Base-by-base conservation (phyloP, 129 eudicot species). In the Centaurea solstitialis region DNA sequence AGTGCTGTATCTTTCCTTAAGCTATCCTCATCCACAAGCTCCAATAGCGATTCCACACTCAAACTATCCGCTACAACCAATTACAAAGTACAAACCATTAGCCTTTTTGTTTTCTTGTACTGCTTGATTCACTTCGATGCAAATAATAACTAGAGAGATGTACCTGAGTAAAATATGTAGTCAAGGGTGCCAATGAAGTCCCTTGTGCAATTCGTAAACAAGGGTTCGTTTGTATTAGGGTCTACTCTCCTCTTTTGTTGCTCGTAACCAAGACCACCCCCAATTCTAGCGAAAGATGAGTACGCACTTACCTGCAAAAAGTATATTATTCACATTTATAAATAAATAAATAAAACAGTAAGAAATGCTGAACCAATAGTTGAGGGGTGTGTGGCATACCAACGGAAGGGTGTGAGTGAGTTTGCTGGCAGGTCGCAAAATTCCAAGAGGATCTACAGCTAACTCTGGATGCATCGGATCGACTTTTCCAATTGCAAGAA, bases 121-220 rank as follows among this genome's bases (percentile, higher is more conserved):
- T 66, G 5, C 26, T 21, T 21, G n/a, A 67, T 67, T 22, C 33
- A 81, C n/a, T 23, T 72, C 0, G 0, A 7, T 68, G 6, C 20
- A 39, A 1, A 7, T 28, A 61, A 47, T 24, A 80, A 73, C 20
- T 12, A 33, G n/a, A 24, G 64, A 28, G 7, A 81, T 17, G 68
- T 86, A 92, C 97, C 97, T 39, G 97, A 88, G 77, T 92, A 92
- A 75, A 90, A 92, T 83, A 92, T 92, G 82, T 92, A 92, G 88
- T 92, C 97, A 79, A 77, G 87, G 67, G 94, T 92, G 30, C 97
- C 97, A 75, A 88, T 88, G 75, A 90, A 88, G 80, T 92, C 97
- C 72, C 97, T 79, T 38, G 97, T 92, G 87, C 91, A 92, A 84
- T 83, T 90, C 65, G 97, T 92, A 79, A 92, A 92, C 15, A 84